phyloP scores from a whole-genome alignment of 495 filamentous ascomycete genomes.

The Aspergillus diversus region DNA sequence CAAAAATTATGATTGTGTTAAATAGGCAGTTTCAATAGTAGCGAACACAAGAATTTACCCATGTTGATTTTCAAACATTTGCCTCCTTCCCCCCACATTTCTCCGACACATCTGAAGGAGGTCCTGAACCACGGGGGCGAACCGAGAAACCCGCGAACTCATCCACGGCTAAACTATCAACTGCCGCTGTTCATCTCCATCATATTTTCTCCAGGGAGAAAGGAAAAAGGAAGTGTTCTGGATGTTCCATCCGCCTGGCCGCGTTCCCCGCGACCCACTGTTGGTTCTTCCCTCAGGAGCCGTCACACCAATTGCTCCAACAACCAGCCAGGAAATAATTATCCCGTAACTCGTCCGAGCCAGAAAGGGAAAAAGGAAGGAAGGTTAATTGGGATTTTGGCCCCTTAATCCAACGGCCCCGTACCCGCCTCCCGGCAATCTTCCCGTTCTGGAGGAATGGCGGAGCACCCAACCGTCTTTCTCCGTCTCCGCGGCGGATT shows the following conservation, averaged over 20 bases:
- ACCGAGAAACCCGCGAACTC: not conserved
- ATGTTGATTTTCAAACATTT: too few species aligned
- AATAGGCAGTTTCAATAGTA: not conserved
- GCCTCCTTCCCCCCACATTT: not conserved
- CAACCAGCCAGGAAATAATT: not conserved
- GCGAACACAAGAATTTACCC: too few species aligned
- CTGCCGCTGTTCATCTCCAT: not conserved
- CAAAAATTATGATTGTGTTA: not conserved
- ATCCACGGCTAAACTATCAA: constrained; percentile 7
- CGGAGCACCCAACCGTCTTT: constrained; percentile 13
- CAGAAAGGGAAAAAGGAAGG: not conserved
- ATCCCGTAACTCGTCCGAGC: not conserved
- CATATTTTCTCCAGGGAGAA: constrained; percentile 10
- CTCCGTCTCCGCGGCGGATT: constrained; percentile 11
- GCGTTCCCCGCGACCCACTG: constrained; percentile 20
- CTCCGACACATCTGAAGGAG: not conserved
- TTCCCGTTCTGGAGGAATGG: constrained; percentile 2
- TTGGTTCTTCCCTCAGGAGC: not conserved
- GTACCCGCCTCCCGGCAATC: constrained; percentile 8
- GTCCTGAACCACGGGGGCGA: constrained; percentile 9
- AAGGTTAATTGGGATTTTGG: constrained; percentile 6
- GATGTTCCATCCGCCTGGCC: constrained; percentile 5
- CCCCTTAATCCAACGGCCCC: constrained; percentile 14
- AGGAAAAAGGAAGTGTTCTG: constrained; percentile 3
- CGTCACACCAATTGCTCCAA: not conserved